These are phyloP conservation scores for Carallia pectinifolia DNA, from an alignment of 345 rosid genomes.

Conservation along the genomic window DNA sequence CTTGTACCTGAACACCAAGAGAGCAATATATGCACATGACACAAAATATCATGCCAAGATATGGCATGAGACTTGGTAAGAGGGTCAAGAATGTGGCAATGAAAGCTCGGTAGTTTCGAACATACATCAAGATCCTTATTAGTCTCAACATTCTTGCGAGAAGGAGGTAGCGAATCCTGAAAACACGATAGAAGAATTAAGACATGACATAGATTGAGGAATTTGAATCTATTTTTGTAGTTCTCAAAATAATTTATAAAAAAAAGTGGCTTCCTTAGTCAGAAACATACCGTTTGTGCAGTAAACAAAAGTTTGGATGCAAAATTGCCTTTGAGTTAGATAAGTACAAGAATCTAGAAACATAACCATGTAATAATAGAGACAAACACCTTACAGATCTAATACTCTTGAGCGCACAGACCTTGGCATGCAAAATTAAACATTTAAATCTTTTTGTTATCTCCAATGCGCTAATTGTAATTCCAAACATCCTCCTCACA, in stretches of 20 bases:
- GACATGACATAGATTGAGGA: not conserved
- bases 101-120: constrained; percentile 73
- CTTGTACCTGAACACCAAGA: constrained; percentile 82
- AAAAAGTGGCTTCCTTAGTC: not conserved
- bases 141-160: constrained; percentile 91
- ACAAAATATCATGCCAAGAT: constrained; percentile 83
- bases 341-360: not conserved
- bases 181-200: constrained; percentile 14
- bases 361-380: not conserved
- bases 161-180: constrained; percentile 97
- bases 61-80: constrained; percentile 95
- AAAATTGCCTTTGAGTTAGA: not conserved
- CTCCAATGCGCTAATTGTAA: too few species aligned
- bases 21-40: constrained; percentile 89
- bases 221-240: not conserved
- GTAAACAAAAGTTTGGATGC: not conserved
- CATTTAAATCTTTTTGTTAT: too few species aligned
- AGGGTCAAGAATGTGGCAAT: constrained; percentile 86
- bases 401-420: not conserved
- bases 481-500: too few species aligned
- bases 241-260: too few species aligned
- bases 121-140: constrained; percentile 84
- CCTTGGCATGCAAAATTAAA: too few species aligned
- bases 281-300: not conserved
- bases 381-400: too few species aligned